Evolutionary conservation across 2,329 filamentous ascomycete genomes (phyloP), one percentile per base, ranked within the genome.

Genomic region (Trichophyton benhamiae): DNA sequence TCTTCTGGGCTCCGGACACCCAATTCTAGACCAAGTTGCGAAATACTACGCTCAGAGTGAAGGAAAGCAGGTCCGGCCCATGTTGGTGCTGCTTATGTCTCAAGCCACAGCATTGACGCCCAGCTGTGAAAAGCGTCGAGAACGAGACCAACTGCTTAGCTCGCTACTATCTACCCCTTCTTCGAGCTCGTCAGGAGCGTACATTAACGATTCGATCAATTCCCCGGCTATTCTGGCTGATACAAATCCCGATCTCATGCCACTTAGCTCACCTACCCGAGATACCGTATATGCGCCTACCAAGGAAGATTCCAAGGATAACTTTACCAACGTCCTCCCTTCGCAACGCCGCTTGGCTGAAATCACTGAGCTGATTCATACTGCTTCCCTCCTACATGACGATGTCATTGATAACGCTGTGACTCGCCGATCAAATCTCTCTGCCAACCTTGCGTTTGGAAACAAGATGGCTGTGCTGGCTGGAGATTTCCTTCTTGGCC

Each of bases 401-500:
- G 94, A 99, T 76, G 94, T 99, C 33, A 96, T 99, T 71, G 94
- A 99, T 72, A 88, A 92, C 72, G 95, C 91, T 0, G 81, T 89
- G 48, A 87, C 91, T 9, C 85, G 94, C 61, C 88, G 94, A 63
- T 89, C 89, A 33, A 84, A 85, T 2, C 87, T 89, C 6, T 95
- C 89, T 1, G 94, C 94, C 36, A 99, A 99, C 73, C 83, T 94
- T 64, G 89, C 91, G 69, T 97, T 97, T 69, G 94, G 94, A 65
- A 99, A 99, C 79, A 99, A 99, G 76, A 97, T 99, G 92, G 92
- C 94, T 13, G 92, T 99, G 1, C 77, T 99, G 66, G 94, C 94
- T 0, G 94, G 94, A n/a, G 94, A 99, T 72, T 99, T 99, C 71
- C 78, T 99, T 52, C 82, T 99, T 1, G 92, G 92, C 3, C 83